A percentile compares a stretch with the other conserved stretches of the same genome.
phyloP scores from a whole-genome alignment of 2,329 filamentous ascomycete species.

The Verticillium klebahnii region DNA sequence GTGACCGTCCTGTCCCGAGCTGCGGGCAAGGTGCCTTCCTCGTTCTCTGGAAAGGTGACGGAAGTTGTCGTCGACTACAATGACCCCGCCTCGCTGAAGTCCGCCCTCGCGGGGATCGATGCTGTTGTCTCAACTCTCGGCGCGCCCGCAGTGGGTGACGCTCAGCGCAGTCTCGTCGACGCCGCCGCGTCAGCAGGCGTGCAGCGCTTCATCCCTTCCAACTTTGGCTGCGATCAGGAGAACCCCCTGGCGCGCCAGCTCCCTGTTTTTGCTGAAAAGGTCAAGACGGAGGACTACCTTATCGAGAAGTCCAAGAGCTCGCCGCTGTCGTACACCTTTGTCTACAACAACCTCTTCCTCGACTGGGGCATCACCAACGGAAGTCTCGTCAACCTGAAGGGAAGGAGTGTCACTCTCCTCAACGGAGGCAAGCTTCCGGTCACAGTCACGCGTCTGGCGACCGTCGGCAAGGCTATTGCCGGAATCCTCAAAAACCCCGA shows the following conservation, averaged over 20 bases:
- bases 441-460: not conserved
- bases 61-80: slow-evolving; percentile 4
- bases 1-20: slow-evolving; percentile 50
- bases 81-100: slow-evolving; percentile 28
- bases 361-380: slow-evolving; percentile 46
- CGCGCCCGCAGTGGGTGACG: slow-evolving; percentile 31
- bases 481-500: slow-evolving; percentile 32
- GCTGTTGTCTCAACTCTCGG: slow-evolving; percentile 49
- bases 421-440: not conserved
- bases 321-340: slow-evolving; percentile 47
- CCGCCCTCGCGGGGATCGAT: slow-evolving; percentile 51
- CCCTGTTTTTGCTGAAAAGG: slow-evolving; percentile 48
- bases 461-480: not conserved
- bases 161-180: slow-evolving; percentile 31
- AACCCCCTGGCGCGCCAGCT: slow-evolving; percentile 34
- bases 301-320: slow-evolving; percentile 32
- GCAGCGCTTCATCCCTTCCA: slow-evolving; percentile 50
- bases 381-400: not conserved
- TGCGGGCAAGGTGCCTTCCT: slow-evolving; percentile 13
- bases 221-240: slow-evolving; percentile 41
- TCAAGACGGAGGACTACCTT: slow-evolving; percentile 33
- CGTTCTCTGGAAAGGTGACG: not conserved
- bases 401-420: not conserved
- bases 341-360: slow-evolving; percentile 52
- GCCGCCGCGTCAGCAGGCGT: slow-evolving; percentile 55